phyloP scores from a whole-genome alignment of 352 stramenopile genomes.

The Pythium myriotylum region DNA sequence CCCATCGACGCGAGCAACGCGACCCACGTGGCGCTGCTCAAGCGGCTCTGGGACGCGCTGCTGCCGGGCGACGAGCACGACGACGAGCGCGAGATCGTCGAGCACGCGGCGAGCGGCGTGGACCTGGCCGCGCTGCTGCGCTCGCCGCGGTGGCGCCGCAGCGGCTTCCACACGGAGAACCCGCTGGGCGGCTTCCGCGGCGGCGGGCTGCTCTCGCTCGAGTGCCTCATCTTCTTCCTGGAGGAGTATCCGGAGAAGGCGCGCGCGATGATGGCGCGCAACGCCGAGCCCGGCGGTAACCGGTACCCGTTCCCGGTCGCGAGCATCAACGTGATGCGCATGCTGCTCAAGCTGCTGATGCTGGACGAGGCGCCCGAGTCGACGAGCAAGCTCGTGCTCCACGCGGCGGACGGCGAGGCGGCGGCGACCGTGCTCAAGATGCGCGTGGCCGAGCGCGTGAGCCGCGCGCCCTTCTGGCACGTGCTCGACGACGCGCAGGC shows the following conservation, averaged over 20 bases:
- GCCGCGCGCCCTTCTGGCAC: conserved; percentile 77
- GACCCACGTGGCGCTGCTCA: conserved; percentile 57
- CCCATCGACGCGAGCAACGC: conserved; percentile 57
- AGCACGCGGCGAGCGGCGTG: conserved; percentile 21
- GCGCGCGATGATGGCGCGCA: conserved; percentile 73
- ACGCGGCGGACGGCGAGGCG: conserved; percentile 38
- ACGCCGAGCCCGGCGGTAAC: conserved; percentile 69
- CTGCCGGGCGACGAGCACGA: conserved; percentile 32
- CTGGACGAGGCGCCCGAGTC: conserved; percentile 71
- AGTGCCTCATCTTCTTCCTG: conserved; percentile 75
- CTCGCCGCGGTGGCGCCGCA: conserved; percentile 66
- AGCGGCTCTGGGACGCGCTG: conserved; percentile 67
- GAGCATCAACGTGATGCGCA: conserved; percentile 86
- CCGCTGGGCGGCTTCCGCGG: conserved; percentile 78
- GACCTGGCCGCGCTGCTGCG: conserved; percentile 55
- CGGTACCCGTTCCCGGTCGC: conserved; percentile 84
- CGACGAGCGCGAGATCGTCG: conserved; percentile 22
- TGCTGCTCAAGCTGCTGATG: conserved; percentile 85
- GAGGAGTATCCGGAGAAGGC: conserved; percentile 83
- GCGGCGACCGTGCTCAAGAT: conserved; percentile 68
- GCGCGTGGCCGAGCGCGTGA: conserved; percentile 77
- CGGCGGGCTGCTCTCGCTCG: conserved; percentile 69
- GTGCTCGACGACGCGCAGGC: conserved; percentile 73
- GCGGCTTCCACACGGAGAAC: conserved; percentile 82
- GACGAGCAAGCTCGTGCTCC: conserved; percentile 74